A percentile compares a stretch with the other conserved stretches of the same genome.
These are phyloP conservation scores for Aspergillus incahuasiensis DNA, from an alignment of 495 filamentous ascomycete genomes.

Conservation along the genomic window DNA sequence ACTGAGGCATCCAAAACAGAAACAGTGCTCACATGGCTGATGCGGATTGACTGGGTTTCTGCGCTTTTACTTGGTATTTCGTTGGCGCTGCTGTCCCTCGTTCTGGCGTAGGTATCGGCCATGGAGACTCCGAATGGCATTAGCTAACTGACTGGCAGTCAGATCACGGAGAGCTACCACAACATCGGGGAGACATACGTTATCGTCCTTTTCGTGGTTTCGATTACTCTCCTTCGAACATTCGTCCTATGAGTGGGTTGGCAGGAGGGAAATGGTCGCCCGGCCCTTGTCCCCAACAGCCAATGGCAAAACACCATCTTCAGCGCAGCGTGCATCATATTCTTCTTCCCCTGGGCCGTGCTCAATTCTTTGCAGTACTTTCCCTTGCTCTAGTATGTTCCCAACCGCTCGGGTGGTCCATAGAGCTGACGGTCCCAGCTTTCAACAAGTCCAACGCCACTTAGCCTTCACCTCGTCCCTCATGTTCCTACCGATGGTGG, in stretches of 20 bases:
- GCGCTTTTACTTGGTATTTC: constrained; percentile 1
- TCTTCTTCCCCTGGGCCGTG: constrained; percentile 8
- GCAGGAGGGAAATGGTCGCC: constrained; percentile 1
- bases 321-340: constrained; percentile 4
- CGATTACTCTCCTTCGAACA: not conserved
- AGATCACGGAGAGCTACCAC: not conserved
- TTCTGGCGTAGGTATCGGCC: not conserved
- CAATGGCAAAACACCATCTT: constrained; percentile 10
- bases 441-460: constrained; percentile 2
- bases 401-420: not conserved
- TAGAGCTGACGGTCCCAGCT: not conserved
- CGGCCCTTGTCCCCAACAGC: constrained; percentile 10
- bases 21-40: not conserved
- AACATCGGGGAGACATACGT: not conserved
- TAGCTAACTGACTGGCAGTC: not conserved
- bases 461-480: not conserved
- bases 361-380: constrained; percentile 6
- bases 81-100: not conserved
- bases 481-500: constrained; percentile 4
- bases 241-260: constrained; percentile 6
- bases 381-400: constrained; percentile 5
- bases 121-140: too few species aligned
- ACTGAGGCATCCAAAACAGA: not conserved
- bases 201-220: not conserved
- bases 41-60: not conserved